These are phyloP conservation scores for Acacia confusa DNA, from an alignment of 306 rosid genomes.

Conservation along the genomic window DNA sequence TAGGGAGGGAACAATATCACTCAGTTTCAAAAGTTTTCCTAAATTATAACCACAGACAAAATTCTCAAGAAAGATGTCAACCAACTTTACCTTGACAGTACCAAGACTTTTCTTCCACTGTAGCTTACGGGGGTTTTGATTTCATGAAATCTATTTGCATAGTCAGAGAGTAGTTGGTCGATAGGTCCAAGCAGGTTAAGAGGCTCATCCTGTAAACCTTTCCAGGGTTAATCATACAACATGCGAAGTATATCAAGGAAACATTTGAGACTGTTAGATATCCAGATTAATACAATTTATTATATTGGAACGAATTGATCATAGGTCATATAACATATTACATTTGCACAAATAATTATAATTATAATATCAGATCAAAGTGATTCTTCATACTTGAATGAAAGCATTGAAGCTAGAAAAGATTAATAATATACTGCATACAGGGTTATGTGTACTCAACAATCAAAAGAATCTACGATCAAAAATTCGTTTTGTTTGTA, in stretches of 20 bases:
- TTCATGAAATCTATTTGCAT: slow-evolving; percentile 88
- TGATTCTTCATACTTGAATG: slow-evolving; percentile 11
- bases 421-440: not conserved
- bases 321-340: not conserved
- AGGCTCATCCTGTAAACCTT: slow-evolving; percentile 74
- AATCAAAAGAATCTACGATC: not conserved
- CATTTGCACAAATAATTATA: not conserved
- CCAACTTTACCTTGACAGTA: slow-evolving; percentile 76
- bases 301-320: slow-evolving; percentile 7
- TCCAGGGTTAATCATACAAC: slow-evolving; percentile 32
- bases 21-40: not conserved
- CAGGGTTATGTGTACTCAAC: not conserved
- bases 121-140: slow-evolving; percentile 92
- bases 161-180: slow-evolving; percentile 77
- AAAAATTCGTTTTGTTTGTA: not conserved
- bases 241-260: not conserved
- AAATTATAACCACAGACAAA: not conserved
- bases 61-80: not conserved
- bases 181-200: slow-evolving; percentile 66
- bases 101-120: slow-evolving; percentile 94
- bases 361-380: slow-evolving; percentile 13
- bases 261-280: slow-evolving; percentile 24
- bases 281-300: slow-evolving; percentile 6
- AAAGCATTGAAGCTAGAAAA: not conserved
- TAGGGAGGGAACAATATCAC: not conserved